A percentile compares a stretch with the other conserved stretches of the same genome.
phyloP scores from a whole-genome alignment of 2,329 filamentous ascomycete genomes.

The Orbilia blumenaviensis region DNA sequence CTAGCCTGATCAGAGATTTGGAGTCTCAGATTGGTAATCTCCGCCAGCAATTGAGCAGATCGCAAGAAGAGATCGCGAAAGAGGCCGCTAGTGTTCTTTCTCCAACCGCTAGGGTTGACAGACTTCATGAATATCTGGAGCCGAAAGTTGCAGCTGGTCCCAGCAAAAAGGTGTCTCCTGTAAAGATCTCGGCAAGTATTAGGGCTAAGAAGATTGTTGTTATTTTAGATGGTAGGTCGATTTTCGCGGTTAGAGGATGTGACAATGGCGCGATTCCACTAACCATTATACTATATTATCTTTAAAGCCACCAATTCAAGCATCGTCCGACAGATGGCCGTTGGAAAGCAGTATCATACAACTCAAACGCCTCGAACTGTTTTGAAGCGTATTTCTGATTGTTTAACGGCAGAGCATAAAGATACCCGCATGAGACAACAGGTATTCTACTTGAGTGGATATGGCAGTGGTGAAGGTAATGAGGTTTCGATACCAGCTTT shows the following conservation, averaged over 20 bases:
- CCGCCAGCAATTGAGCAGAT: not conserved
- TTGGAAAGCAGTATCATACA: not conserved
- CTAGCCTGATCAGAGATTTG: not conserved
- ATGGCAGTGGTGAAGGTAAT: slow-evolving; percentile 31
- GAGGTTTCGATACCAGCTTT: not conserved
- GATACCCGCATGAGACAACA: slow-evolving; percentile 28
- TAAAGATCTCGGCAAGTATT: not conserved
- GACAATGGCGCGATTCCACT: too few species aligned
- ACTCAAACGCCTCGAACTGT: slow-evolving; percentile 27
- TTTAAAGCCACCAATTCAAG: not conserved
- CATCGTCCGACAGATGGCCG: not conserved
- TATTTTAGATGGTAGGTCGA: slow-evolving; percentile 32
- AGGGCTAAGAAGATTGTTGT: slow-evolving; percentile 38
- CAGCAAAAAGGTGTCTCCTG: slow-evolving; percentile 19
- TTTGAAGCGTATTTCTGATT: slow-evolving; percentile 42
- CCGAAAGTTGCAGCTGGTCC: not conserved
- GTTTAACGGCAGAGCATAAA: slow-evolving; percentile 15
- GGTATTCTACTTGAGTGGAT: slow-evolving; percentile 38
- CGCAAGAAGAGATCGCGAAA: not conserved
- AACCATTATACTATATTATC: too few species aligned
- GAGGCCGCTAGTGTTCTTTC: not conserved
- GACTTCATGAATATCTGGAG: slow-evolving; percentile 13
- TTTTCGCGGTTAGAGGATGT: too few species aligned
- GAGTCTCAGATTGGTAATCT: not conserved
- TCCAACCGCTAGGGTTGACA: not conserved